Percentiles rank a stretch among this genome's conserved stretches.
Conservation (phyloP, 345 rosid species). For the Hibiscus syriacus region DNA sequence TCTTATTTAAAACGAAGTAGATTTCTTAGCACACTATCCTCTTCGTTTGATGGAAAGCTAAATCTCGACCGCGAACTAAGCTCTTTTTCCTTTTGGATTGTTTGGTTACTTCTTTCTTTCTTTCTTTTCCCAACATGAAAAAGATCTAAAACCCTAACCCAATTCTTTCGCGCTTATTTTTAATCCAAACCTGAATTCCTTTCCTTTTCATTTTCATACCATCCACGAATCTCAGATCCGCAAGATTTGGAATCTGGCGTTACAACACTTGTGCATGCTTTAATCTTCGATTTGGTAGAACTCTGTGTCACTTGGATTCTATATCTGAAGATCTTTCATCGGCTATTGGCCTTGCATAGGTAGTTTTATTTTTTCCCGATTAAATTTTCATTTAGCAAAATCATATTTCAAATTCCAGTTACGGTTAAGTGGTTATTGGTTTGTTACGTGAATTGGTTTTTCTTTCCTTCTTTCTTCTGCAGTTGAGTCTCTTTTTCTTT, state of each 20-base stretch:
- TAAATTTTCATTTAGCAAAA: constrained; percentile 6
- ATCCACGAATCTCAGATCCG: constrained; percentile 33
- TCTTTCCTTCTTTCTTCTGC: neutral
- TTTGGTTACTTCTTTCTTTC: neutral
- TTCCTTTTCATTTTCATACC: too few relatives aligned
- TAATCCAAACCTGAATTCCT: neutral
- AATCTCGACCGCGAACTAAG: constrained; percentile 8
- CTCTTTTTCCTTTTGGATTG: neutral
- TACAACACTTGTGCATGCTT: neutral
- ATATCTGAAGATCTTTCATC: constrained; percentile 10
- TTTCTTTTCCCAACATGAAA: neutral
- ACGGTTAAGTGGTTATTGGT: constrained; percentile 25
- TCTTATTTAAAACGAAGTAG: too few relatives aligned
- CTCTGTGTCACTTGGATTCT: constrained; percentile 9
- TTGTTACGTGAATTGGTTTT: constrained; percentile 9
- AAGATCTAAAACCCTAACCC: constrained; percentile 42
- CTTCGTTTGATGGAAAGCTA: constrained; percentile 5
- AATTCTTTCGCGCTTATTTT: constrained; percentile 10
- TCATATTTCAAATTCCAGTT: constrained; percentile 3
- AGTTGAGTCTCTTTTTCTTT: too few relatives aligned
- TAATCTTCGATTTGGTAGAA: neutral
- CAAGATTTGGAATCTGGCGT: constrained; percentile 19
- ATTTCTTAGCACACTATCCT: too few relatives aligned
- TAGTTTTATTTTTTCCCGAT: neutral
- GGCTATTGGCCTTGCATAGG: constrained; percentile 8